Conservation (phyloP, 1,139 yeast genomes). For the Geotrichum restrictum region DNA sequence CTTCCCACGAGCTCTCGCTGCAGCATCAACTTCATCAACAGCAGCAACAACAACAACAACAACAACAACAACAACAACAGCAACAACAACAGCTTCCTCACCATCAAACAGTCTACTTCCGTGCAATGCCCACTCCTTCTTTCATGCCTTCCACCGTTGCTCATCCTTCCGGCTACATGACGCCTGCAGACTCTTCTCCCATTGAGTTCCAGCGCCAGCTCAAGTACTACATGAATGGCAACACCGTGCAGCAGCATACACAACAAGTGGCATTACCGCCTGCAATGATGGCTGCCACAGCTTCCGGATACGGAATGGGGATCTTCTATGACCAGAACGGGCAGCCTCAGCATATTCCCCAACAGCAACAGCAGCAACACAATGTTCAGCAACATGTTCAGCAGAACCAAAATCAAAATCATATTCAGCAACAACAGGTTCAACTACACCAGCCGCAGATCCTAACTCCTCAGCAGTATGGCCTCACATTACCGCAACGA, state of each 20-base stretch:
- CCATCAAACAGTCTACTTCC: conserved; percentile 3
- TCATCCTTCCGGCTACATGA: conserved; percentile 3
- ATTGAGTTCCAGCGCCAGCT: background rate
- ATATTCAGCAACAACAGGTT: background rate
- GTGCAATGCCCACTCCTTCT: conserved; percentile 5
- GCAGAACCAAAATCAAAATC: too few species aligned
- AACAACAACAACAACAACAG: background rate
- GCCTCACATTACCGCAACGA: background rate
- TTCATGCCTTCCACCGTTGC: conserved; percentile 1
- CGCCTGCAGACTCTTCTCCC: conserved; percentile 8
- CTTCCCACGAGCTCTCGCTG: background rate
- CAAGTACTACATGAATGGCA: conserved; percentile 4
- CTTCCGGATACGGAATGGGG: background rate
- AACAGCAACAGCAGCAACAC: conserved; percentile 1
- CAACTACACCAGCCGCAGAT: conserved; percentile 6
- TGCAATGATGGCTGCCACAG: background rate
- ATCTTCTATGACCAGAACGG: background rate
- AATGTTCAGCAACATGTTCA: conserved; percentile 5
- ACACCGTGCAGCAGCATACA: background rate
- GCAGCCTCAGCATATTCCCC: background rate
- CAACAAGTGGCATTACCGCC: background rate
- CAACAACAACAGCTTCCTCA: background rate
- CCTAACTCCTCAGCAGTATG: conserved; percentile 11
- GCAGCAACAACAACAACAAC: background rate
- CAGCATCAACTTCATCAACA: too few species aligned